A percentile compares a stretch with the other conserved stretches of the same genome.
phyloP scores from a whole-genome alignment of 148 eudicot species.

The Spergularia marina region DNA sequence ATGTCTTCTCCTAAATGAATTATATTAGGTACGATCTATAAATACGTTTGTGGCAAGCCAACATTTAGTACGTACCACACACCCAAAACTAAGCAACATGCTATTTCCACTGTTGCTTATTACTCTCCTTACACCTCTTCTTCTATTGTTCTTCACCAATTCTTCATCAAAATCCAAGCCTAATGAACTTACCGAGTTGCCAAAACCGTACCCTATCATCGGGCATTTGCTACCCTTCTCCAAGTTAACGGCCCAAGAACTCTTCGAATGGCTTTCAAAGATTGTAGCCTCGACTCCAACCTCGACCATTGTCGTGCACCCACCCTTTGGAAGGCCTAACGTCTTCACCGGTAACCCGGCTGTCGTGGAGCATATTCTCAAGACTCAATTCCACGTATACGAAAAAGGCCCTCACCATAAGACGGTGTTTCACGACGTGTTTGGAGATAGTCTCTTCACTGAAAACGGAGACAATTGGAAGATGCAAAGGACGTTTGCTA shows the following conservation, averaged over 20 bases:
- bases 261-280: slow-evolving; percentile 17
- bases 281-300: neutral
- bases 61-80: neutral
- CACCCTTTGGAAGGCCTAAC: neutral
- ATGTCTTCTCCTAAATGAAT: too few species aligned
- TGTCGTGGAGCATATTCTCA: slow-evolving; percentile 16
- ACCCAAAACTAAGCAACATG: slow-evolving; percentile 1
- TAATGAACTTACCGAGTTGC: neutral
- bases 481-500: slow-evolving; percentile 37
- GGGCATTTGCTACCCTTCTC: slow-evolving; percentile 17
- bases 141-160: neutral
- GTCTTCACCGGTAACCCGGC: slow-evolving; percentile 15
- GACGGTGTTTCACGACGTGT: slow-evolving; percentile 20
- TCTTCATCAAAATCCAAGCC: neutral
- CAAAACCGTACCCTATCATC: slow-evolving; percentile 21
- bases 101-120: slow-evolving; percentile 9
- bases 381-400: slow-evolving; percentile 20
- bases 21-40: too few species aligned
- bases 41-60: too few species aligned
- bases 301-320: neutral
- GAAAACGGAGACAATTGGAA: slow-evolving; percentile 45
- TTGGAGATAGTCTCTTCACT: slow-evolving; percentile 45
- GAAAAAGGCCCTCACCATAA: slow-evolving; percentile 28
- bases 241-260: neutral
- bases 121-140: neutral